Evolutionary conservation across 78 protist species (phyloP).

Genomic region (Emiliania huxleyi): DNA sequence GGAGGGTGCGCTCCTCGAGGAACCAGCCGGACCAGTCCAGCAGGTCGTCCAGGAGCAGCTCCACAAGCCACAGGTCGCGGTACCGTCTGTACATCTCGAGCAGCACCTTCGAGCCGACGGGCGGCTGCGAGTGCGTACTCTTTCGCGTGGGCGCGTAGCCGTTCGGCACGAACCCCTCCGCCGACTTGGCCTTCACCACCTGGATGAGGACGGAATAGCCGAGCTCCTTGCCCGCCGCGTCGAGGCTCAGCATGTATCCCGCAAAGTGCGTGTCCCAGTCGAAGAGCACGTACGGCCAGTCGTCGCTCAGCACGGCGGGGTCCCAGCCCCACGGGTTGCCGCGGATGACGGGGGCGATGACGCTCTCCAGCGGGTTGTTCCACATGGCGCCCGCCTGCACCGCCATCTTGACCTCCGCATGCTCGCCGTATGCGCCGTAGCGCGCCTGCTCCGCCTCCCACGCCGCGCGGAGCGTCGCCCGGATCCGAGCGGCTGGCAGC

Average conservation of each 20-base stretch:
- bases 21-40: neutral
- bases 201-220: neutral
- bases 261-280: constrained; percentile 35
- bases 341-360: neutral
- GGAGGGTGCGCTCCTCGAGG: neutral
- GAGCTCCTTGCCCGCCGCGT: neutral
- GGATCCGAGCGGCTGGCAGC: too few relatives aligned
- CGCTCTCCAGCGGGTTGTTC: too few relatives aligned
- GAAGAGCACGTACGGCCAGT: neutral
- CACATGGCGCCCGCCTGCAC: constrained; percentile 13
- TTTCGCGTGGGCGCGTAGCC: neutral
- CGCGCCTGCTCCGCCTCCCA: too few relatives aligned
- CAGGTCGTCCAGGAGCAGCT: constrained; percentile 9
- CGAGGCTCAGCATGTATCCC: neutral
- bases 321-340: constrained; percentile 2
- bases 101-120: neutral
- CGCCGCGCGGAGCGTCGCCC: neutral
- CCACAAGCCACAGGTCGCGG: neutral
- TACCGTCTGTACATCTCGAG: neutral
- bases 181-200: neutral
- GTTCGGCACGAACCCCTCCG: constrained; percentile 21
- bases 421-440: neutral
- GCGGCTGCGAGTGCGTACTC: neutral
- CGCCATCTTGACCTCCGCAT: neutral
- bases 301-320: neutral